Conservation (phyloP, 306 rosid genomes). For the Lathyrus tuberosus region DNA sequence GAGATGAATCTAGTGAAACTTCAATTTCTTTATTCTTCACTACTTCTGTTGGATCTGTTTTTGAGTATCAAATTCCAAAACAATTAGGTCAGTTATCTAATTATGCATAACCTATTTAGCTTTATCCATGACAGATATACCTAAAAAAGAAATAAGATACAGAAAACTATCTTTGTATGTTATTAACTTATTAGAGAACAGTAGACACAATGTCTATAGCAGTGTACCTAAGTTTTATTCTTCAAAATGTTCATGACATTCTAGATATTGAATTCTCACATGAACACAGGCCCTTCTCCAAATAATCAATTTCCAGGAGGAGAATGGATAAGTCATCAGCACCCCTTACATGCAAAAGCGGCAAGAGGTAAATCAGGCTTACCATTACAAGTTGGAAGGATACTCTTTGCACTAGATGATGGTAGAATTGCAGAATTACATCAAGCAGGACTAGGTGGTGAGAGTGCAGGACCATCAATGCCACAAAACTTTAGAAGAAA, state of each 20-base stretch:
- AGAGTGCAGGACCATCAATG: constrained; percentile 66
- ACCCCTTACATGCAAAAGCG: constrained; percentile 75
- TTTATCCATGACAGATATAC: background rate
- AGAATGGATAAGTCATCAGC: constrained; percentile 72
- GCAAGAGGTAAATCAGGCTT: constrained; percentile 79
- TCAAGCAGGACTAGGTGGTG: constrained; percentile 74
- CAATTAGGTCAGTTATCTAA: constrained; percentile 57
- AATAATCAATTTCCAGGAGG: constrained; percentile 52
- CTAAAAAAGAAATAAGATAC: too few species aligned
- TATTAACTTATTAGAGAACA: too few species aligned
- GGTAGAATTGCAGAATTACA: constrained; percentile 91
- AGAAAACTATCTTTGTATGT: too few species aligned
- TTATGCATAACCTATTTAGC: constrained; percentile 21
- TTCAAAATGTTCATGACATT: background rate
- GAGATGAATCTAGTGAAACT: constrained; percentile 61
- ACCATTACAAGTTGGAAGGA: constrained; percentile 72
- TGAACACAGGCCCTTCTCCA: constrained; percentile 55
- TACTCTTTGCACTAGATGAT: constrained; percentile 68
- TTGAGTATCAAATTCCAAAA: constrained; percentile 65
- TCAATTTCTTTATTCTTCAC: constrained; percentile 68
- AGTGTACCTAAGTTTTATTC: too few species aligned
- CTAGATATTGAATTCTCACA: constrained; percentile 33
- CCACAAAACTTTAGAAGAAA: constrained; percentile 57
- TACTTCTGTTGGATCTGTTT: constrained; percentile 69
- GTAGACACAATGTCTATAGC: too few species aligned